Evolutionary conservation across 2,329 filamentous ascomycete genomes (phyloP).

Genomic region (Sodiomyces alkalinus): DNA sequence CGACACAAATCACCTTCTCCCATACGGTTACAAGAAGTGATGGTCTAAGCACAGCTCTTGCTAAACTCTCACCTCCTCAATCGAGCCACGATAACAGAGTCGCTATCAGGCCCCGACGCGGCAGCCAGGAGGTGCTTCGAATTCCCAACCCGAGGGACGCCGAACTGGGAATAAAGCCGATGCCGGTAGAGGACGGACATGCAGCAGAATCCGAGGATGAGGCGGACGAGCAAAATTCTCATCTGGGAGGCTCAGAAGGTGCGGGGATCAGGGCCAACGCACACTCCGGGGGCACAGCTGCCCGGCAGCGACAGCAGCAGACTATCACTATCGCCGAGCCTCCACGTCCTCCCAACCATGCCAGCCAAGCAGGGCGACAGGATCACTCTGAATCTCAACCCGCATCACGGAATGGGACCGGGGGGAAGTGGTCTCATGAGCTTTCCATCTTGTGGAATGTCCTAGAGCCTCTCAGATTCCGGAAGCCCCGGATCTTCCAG

Average conservation of each 20-base stretch:
- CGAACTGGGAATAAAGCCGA: constrained; percentile 64
- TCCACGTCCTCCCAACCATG: too few species aligned
- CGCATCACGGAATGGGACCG: too few species aligned
- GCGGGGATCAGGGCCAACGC: constrained; percentile 2
- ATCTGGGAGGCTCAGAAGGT: constrained; percentile 13
- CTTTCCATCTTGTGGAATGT: constrained; percentile 24
- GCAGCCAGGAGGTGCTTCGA: constrained; percentile 60
- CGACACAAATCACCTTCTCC: constrained; percentile 46
- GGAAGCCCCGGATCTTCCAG: constrained; percentile 25
- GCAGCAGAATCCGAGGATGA: constrained; percentile 20
- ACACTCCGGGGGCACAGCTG: constrained; percentile 8
- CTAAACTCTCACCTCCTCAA: constrained; percentile 34
- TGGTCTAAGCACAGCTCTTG: constrained; percentile 30
- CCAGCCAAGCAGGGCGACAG: too few species aligned
- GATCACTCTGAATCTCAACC: too few species aligned
- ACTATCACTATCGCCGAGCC: constrained; percentile 57
- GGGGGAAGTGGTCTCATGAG: constrained; percentile 25
- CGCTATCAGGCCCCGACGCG: constrained; percentile 72
- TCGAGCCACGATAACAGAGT: constrained; percentile 70
- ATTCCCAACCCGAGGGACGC: constrained; percentile 89
- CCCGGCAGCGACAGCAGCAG: constrained; percentile 20
- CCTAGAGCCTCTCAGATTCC: constrained; percentile 25
- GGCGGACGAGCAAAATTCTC: constrained; percentile 10
- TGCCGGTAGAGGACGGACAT: constrained; percentile 25
- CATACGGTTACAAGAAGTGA: constrained; percentile 48